Percentiles rank a stretch among this genome's conserved stretches.
Conservation (phyloP, 2,329 filamentous ascomycete species). For the Penicillium verrucosum region DNA sequence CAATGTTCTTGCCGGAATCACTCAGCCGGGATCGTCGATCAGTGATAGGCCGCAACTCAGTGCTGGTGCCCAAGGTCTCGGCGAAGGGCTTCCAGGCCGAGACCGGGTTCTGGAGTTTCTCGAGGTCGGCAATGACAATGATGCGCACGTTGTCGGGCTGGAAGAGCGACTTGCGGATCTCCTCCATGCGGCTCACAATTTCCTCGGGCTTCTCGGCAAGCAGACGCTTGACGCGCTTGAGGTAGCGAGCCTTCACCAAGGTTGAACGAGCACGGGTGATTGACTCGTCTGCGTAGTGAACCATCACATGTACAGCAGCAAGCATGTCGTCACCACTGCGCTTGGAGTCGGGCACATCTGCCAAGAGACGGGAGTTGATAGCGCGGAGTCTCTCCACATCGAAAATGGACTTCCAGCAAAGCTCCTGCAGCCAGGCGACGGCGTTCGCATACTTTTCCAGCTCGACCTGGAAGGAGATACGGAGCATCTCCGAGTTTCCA, state of each 20-base stretch:
- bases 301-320: slow-evolving; percentile 64
- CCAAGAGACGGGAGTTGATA: slow-evolving; percentile 74
- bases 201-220: slow-evolving; percentile 71
- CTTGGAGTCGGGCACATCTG: slow-evolving; percentile 89
- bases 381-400: slow-evolving; percentile 65
- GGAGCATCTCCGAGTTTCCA: slow-evolving; percentile 76
- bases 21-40: slow-evolving; percentile 70
- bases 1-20: slow-evolving; percentile 69
- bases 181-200: slow-evolving; percentile 74
- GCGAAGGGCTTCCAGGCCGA: slow-evolving; percentile 71
- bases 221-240: slow-evolving; percentile 79
- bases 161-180: slow-evolving; percentile 72
- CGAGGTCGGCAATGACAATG: slow-evolving; percentile 77
- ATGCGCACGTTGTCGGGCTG: slow-evolving; percentile 81
- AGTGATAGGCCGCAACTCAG: slow-evolving; percentile 66
- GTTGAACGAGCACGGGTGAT: slow-evolving; percentile 74
- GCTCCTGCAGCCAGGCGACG: slow-evolving; percentile 77
- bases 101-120: slow-evolving; percentile 70
- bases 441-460: slow-evolving; percentile 79
- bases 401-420: slow-evolving; percentile 87
- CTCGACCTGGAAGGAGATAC: slow-evolving; percentile 81
- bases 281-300: slow-evolving; percentile 75
- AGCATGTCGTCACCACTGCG: slow-evolving; percentile 69
- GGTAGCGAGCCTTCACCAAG: slow-evolving; percentile 80
- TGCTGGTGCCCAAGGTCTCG: slow-evolving; percentile 49